These are phyloP conservation scores for Aegle marmelos DNA, from an alignment of 345 rosid species.

Conservation along the genomic window DNA sequence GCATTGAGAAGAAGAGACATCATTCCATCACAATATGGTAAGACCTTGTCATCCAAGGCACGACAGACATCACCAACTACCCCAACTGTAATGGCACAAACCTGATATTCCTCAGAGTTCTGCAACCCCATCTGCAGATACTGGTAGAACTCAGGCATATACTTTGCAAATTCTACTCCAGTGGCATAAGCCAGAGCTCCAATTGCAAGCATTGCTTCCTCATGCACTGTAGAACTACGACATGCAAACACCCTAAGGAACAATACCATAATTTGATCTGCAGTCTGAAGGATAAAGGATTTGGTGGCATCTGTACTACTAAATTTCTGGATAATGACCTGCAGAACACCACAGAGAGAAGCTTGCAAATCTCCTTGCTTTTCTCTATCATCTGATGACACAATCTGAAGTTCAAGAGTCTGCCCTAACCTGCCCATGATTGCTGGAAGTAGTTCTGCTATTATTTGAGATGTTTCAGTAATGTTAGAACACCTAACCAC, in stretches of 20 bases:
- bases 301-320: conserved; percentile 62
- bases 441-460: conserved; percentile 71
- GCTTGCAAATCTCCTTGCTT: conserved; percentile 93
- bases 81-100: conserved; percentile 86
- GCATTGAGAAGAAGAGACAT: conserved; percentile 71
- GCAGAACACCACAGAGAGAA: conserved; percentile 88
- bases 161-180: conserved; percentile 73
- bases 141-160: conserved; percentile 75
- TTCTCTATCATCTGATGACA: conserved; percentile 80
- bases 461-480: conserved; percentile 55
- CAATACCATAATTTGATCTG: conserved; percentile 80
- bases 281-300: conserved; percentile 55
- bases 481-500: conserved; percentile 81
- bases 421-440: conserved; percentile 68
- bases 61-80: conserved; percentile 91
- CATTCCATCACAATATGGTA: conserved; percentile 86
- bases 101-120: conserved; percentile 91
- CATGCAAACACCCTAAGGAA: conserved; percentile 85
- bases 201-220: conserved; percentile 98
- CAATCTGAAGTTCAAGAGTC: conserved; percentile 68
- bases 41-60: conserved; percentile 68
- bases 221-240: conserved; percentile 91
- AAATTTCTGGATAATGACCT: conserved; percentile 89
- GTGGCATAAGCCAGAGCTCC: conserved; percentile 94
- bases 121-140: conserved; percentile 87